Conservation (phyloP, 805 yeast genomes). For the Kazachstania martiniae region DNA sequence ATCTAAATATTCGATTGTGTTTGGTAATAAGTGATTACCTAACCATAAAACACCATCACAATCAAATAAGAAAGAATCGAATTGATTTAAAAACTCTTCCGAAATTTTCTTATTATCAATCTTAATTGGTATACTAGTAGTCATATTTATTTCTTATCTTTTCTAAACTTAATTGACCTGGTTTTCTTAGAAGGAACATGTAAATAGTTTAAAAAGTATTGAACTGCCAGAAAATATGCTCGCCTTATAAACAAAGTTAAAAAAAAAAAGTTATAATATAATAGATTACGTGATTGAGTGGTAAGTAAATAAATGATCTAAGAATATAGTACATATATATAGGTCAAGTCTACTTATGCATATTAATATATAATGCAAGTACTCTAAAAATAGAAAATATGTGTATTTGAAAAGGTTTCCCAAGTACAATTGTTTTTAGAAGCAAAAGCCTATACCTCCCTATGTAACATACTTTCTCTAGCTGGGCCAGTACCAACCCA, state of each 20-base stretch:
- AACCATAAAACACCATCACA: conserved; percentile 98
- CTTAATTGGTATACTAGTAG: conserved; percentile 32
- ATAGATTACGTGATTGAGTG: too few relatives aligned
- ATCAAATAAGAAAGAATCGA: conserved; percentile 85
- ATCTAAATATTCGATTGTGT: conserved; percentile 63
- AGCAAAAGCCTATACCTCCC: conserved; percentile 26
- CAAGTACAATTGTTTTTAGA: too few relatives aligned
- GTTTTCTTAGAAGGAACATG: background rate
- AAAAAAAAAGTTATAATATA: background rate
- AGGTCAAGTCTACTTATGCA: too few relatives aligned
- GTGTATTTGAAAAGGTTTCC: too few relatives aligned
- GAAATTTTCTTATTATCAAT: conserved; percentile 39
- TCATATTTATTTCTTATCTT: conserved; percentile 3
- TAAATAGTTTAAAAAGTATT: background rate
- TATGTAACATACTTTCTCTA: conserved; percentile 82
- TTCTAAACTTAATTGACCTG: too few relatives aligned
- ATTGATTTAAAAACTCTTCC: conserved; percentile 43
- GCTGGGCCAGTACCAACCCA: conserved; percentile 99
- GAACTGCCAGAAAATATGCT: too few relatives aligned
- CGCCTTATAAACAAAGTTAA: background rate
- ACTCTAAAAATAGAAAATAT: too few relatives aligned
- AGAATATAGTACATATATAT: too few relatives aligned
- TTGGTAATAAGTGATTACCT: conserved; percentile 72
- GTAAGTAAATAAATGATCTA: too few relatives aligned
- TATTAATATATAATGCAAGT: too few relatives aligned